Evolutionary conservation across 768 basidiomycete genomes (phyloP).

Genomic region (Asterophora parasitica): DNA sequence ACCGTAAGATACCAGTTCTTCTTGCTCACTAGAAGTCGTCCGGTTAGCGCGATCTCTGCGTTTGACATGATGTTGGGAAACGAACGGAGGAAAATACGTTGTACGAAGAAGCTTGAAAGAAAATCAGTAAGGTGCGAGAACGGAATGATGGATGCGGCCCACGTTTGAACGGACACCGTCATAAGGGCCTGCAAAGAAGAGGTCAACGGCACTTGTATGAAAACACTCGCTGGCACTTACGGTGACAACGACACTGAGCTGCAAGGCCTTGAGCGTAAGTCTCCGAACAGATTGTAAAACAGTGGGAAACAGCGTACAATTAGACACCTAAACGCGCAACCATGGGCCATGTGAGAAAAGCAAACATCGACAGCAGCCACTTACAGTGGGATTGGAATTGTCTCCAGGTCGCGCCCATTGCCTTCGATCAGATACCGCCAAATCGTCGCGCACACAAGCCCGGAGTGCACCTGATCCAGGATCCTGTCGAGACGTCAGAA

Average conservation of each 20-base stretch:
- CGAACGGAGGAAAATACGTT: constrained; percentile 23
- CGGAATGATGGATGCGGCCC: not conserved
- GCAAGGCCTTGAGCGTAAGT: not conserved
- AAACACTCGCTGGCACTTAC: constrained; percentile 1
- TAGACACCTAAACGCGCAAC: constrained; percentile 3
- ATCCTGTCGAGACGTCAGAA: constrained; percentile 14
- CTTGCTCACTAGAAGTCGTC: constrained; percentile 19
- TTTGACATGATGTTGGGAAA: not conserved
- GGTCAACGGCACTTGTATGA: not conserved
- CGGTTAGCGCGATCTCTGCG: not conserved
- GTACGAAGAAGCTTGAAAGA: constrained; percentile 20
- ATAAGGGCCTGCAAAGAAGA: constrained; percentile 18
- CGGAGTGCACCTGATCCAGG: constrained; percentile 22
- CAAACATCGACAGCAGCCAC: constrained; percentile 3
- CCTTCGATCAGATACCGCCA: constrained; percentile 23
- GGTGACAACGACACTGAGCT: constrained; percentile 20
- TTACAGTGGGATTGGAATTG: constrained; percentile 21
- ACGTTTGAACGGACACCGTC: constrained; percentile 11
- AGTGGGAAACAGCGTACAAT: constrained; percentile 4
- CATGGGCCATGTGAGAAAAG: not conserved
- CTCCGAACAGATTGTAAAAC: not conserved
- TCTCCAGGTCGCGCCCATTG: constrained; percentile 14
- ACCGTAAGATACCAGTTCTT: constrained; percentile 19
- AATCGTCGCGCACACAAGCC: constrained; percentile 20
- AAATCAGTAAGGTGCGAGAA: not conserved